Evolutionary conservation across 2,329 filamentous ascomycete genomes (phyloP), one percentile per base, ranked within the genome.

Genomic region (Penicillium sp.): DNA sequence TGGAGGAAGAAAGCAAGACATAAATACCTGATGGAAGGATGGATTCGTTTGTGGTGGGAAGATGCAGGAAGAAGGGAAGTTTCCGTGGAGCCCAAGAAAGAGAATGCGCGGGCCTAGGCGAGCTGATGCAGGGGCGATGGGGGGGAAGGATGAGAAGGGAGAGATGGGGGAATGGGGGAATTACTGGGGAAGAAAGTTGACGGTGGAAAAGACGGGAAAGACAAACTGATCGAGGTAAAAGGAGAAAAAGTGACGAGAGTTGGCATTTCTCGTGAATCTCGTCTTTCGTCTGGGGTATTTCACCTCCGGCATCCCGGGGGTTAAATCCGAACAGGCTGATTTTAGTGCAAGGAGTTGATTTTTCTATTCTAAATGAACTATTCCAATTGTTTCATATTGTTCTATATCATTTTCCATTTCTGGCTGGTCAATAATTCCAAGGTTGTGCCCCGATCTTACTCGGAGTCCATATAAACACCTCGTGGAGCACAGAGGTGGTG

Each of bases 91-190:
- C 58, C 54, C 63, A 62, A 66, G 60, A 64, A 64, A 67, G 65
- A 67, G 64, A 67, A 67, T 67, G 65, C 65, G 65, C 65, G 62
- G 60, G 53, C 19, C 62, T 65, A 66, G 65, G 61, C 64, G 65
- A 62, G 63, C 31, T 56, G 54, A 62, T 61, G 62, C 59, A 67
- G 62, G 64, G 54, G 62, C 60, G 62, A 50, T 62, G 53, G 46
- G 21, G 53, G 42, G n/a, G 40, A 21, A 52, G 35, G 50, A 56
- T 37, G 56, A 43, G 47, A 42, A 50, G 40, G 56, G 31, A 42
- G 19, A 33, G 37, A 37, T 17, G 45, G 19, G 25, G 19, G 19
- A 19, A 48, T 21, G 25, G 25, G n/a, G 19, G 43, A 49, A 52
- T 50, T 52, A n/a, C 35, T 47, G 33, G n/a, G 15, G 19, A 33